Base-by-base conservation (phyloP, 495 filamentous ascomycete species). In the Achaetomiella virescens region DNA sequence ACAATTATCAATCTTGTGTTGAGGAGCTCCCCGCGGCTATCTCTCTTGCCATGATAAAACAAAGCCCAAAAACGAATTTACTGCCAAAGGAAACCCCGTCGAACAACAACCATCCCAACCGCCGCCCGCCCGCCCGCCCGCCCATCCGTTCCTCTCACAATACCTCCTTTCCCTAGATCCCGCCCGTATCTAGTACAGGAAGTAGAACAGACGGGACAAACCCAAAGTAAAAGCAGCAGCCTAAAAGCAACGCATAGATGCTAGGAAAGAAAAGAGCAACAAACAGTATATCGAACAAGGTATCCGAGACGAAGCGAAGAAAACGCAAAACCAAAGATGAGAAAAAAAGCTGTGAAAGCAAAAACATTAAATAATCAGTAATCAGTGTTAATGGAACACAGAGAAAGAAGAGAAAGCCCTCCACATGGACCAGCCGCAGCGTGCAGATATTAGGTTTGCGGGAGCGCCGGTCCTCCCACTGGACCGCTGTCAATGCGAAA, bases 361-460 rank as follows among this genome's bases (percentile, higher is more conserved):
- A 35, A 48, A 29, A 54, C 48, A 56, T 56, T 56, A 56, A 55
- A 49, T 36, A 43, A 38, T 49, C 46, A 56, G 37, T 61, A 70
- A 67, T 47, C 56, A 66, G 63, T 77, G 74, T 72, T 76, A 77
- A 75, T 75, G 73, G 71, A 66, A 78, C 74, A 76, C 69, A 48
- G 63, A 63, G 58, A 68, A 72, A 66, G 67, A 66, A 57, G 52
- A 38, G 49, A 65, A 67, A 70, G 65, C 63, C 70, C 68, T 72
- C 66, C 66, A 59, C 65, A 72, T 75, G 76, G 75, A 72, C 76
- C 76, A 78, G 76, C 76, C 75, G 70, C 66, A 69, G 72, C 74
- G 71, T 71, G 71, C 69, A 74, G 66, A 72, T 75, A 78, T 78
- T 77, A 78, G 67, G 70, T 75, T 59, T 72, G 72, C 73, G 72